These are phyloP conservation scores for Phyllosticta ampelicida DNA, from an alignment of 2,329 filamentous ascomycete genomes.

Conservation along the genomic window DNA sequence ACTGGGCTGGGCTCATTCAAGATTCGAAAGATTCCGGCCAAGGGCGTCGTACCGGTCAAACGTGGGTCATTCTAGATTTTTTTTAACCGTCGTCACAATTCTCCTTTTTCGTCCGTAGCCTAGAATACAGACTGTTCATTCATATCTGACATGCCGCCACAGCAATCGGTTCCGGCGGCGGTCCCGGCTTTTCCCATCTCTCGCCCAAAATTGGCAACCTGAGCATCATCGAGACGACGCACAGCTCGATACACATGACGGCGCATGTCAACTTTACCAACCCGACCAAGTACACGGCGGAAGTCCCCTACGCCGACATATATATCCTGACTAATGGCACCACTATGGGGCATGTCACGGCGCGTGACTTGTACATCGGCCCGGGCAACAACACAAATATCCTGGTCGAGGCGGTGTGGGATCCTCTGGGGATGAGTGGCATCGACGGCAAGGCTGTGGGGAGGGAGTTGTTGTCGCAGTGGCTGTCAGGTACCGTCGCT, in stretches of 20 bases:
- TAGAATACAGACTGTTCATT: slow-evolving; percentile 21
- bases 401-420: slow-evolving; percentile 60
- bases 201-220: slow-evolving; percentile 60
- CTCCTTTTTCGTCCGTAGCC: background rate
- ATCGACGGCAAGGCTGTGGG: slow-evolving; percentile 51
- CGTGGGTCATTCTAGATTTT: slow-evolving; percentile 61
- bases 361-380: slow-evolving; percentile 50
- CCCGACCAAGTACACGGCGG: slow-evolving; percentile 74
- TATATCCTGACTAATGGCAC: slow-evolving; percentile 64
- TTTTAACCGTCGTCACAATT: slow-evolving; percentile 26
- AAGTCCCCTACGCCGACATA: slow-evolving; percentile 69
- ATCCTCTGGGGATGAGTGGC: slow-evolving; percentile 55
- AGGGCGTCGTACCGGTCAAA: slow-evolving; percentile 83
- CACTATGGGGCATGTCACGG: slow-evolving; percentile 63
- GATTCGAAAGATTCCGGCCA: slow-evolving; percentile 69
- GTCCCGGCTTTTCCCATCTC: slow-evolving; percentile 33
- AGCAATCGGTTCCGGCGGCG: slow-evolving; percentile 22
- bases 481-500: slow-evolving; percentile 56
- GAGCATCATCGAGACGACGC: slow-evolving; percentile 60
- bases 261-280: slow-evolving; percentile 78
- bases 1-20: slow-evolving; percentile 74
- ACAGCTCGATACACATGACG: slow-evolving; percentile 58
- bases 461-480: slow-evolving; percentile 67
- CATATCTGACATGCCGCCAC: slow-evolving; percentile 9
- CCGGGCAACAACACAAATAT: slow-evolving; percentile 64